phyloP scores from a whole-genome alignment of 306 rosid species.

The Trichosanthes truncata region DNA sequence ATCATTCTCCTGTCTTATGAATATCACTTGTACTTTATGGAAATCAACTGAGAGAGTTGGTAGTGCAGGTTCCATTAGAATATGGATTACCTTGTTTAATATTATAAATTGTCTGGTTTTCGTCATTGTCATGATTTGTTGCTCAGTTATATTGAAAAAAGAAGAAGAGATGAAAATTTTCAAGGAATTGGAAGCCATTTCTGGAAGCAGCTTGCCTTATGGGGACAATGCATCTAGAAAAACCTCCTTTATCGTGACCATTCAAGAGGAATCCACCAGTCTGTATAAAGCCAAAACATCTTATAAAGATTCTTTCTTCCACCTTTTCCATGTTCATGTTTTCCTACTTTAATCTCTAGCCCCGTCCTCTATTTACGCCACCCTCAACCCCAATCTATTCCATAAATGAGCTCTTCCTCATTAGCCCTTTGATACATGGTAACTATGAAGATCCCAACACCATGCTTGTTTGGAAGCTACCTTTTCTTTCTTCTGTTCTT shows the following conservation, averaged over 20 bases:
- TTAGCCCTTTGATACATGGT: slow-evolving; percentile 19
- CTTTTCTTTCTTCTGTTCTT: slow-evolving; percentile 33
- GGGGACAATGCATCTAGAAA: slow-evolving; percentile 27
- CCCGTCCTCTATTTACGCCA: slow-evolving; percentile 19
- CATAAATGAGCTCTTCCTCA: slow-evolving; percentile 21
- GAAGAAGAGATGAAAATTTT: slow-evolving; percentile 7
- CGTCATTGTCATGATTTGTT: slow-evolving; percentile 19
- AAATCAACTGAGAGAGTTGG: slow-evolving; percentile 4
- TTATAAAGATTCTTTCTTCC: slow-evolving; percentile 35
- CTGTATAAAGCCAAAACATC: slow-evolving; percentile 25
- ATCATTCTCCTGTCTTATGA: not conserved
- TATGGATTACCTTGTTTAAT: slow-evolving; percentile 13
- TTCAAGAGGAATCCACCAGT: slow-evolving; percentile 44
- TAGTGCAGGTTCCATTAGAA: slow-evolving; percentile 31
- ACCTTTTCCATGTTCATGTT: slow-evolving; percentile 22
- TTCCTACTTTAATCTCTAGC: slow-evolving; percentile 50
- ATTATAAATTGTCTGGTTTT: slow-evolving; percentile 17
- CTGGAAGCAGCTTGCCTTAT: slow-evolving; percentile 27
- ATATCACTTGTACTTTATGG: not conserved
- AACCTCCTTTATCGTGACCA: slow-evolving; percentile 19
- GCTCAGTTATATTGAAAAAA: slow-evolving; percentile 15
- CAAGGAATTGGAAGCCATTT: slow-evolving; percentile 19
- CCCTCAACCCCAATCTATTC: slow-evolving; percentile 15
- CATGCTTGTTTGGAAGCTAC: slow-evolving; percentile 15
- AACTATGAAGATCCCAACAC: slow-evolving; percentile 24